Evolutionary conservation across 345 rosid species (phyloP).

Genomic region (Lenwebbia sp.): DNA sequence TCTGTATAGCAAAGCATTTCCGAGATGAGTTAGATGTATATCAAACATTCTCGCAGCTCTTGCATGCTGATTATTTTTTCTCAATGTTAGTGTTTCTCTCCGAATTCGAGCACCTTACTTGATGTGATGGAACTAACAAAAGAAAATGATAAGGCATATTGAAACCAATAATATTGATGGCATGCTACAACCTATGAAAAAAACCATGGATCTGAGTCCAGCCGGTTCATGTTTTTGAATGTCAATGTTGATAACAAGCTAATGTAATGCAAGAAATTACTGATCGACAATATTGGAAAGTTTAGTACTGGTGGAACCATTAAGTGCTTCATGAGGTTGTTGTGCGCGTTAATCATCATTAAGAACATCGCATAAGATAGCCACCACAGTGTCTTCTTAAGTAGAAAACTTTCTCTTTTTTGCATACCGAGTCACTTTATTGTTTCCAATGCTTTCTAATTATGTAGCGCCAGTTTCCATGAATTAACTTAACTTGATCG

Average conservation of each 20-base stretch:
- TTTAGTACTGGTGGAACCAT: not conserved
- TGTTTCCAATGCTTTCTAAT: not conserved
- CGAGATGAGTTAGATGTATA: not conserved
- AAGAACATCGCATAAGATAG: not conserved
- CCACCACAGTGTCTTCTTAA: not conserved
- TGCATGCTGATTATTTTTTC: not conserved
- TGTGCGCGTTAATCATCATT: not conserved
- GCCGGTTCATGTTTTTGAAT: not conserved
- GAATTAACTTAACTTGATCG: not conserved
- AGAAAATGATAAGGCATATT: not conserved
- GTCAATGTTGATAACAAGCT: not conserved
- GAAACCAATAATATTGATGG: not conserved
- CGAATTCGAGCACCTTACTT: not conserved
- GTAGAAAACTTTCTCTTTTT: not conserved
- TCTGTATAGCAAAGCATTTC: not conserved
- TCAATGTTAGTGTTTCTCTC: not conserved
- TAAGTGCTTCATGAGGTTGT: not conserved
- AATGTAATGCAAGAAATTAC: not conserved
- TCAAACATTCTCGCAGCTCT: not conserved
- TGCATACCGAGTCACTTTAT: not conserved
- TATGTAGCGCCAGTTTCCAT: not conserved
- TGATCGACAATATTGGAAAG: not conserved
- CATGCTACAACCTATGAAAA: not conserved
- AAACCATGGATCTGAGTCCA: not conserved
- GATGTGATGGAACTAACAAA: not conserved